Percentiles rank a stretch among this genome's conserved stretches.
Evolutionary conservation across 2,329 filamentous ascomycete genomes (phyloP).

Genomic region (Cytospora piceicola): DNA sequence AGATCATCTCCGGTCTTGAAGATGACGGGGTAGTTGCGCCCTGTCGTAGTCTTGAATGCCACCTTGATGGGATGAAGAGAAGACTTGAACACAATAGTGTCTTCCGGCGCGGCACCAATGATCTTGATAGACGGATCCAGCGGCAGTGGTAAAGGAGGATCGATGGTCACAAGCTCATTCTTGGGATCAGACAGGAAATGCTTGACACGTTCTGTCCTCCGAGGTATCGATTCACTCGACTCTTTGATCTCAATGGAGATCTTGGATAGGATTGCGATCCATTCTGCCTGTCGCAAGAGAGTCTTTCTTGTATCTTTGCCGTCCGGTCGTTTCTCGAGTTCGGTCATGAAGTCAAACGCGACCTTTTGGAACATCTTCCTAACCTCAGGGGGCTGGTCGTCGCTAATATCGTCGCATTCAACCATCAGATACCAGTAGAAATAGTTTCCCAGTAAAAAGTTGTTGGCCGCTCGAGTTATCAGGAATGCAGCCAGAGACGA

Average conservation of each 20-base stretch:
- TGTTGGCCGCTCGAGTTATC: conserved; percentile 83
- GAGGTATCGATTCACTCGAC: conserved; percentile 74
- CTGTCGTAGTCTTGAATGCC: conserved; percentile 80
- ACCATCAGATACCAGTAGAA: conserved; percentile 99
- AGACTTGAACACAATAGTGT: conserved; percentile 93
- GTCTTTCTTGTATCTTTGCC: conserved; percentile 76
- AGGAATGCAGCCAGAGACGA: conserved; percentile 90
- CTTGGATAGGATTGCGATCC: conserved; percentile 84
- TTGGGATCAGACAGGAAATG: conserved; percentile 84
- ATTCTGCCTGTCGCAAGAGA: conserved; percentile 83
- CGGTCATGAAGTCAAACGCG: conserved; percentile 93
- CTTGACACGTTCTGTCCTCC: conserved; percentile 84
- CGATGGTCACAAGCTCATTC: conserved; percentile 82
- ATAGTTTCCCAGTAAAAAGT: conserved; percentile 91
- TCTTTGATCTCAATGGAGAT: conserved; percentile 88
- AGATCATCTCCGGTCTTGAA: conserved; percentile 98
- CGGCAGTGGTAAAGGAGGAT: conserved; percentile 84
- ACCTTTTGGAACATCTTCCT: conserved; percentile 89
- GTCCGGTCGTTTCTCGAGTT: conserved; percentile 72
- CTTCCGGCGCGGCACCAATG: conserved; percentile 78
- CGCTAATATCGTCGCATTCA: conserved; percentile 85
- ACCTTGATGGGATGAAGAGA: conserved; percentile 89
- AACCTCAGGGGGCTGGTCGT: conserved; percentile 73
- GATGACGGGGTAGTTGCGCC: conserved; percentile 83
- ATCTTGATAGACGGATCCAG: conserved; percentile 84